Percentiles rank a stretch among this genome's conserved stretches.
Evolutionary conservation across 345 rosid species (phyloP).

Genomic region (Moricandia moricandioides): DNA sequence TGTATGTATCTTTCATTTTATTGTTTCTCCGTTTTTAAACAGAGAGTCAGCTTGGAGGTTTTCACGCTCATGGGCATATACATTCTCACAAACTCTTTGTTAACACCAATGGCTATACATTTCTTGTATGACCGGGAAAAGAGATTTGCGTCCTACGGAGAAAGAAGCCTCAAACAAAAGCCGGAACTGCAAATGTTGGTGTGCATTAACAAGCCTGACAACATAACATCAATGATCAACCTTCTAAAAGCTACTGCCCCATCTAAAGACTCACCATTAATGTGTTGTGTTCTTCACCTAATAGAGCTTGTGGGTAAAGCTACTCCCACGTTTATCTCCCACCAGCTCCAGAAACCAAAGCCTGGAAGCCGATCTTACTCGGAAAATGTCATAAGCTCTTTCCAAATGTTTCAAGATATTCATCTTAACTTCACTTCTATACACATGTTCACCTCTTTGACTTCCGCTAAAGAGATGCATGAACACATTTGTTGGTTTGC

Average conservation of each 20-base stretch:
- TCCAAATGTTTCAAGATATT: conserved; percentile 29
- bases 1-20: not conserved
- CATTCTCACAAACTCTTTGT: conserved; percentile 20
- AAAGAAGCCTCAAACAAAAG: conserved; percentile 27
- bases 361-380: conserved; percentile 32
- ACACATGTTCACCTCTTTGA: conserved; percentile 42
- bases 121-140: conserved; percentile 41
- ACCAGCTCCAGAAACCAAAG: conserved; percentile 38
- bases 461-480: conserved; percentile 43
- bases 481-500: conserved; percentile 49
- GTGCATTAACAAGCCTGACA: conserved; percentile 43
- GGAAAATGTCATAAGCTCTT: conserved; percentile 41
- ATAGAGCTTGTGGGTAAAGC: conserved; percentile 46
- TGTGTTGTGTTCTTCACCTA: conserved; percentile 49
- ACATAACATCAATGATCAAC: conserved; percentile 34
- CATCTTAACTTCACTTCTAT: conserved; percentile 4
- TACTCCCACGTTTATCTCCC: conserved; percentile 50
- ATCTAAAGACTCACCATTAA: conserved; percentile 33
- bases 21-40: conserved; percentile 4
- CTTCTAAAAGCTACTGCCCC: conserved; percentile 37
- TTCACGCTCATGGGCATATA: conserved; percentile 18
- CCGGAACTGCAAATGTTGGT: conserved; percentile 43
- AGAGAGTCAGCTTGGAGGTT: not conserved
- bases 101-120: conserved; percentile 30
- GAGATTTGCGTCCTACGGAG: conserved; percentile 43